These are phyloP conservation scores for Hibiscus syriacus DNA, from an alignment of 345 rosid species.

Conservation along the genomic window DNA sequence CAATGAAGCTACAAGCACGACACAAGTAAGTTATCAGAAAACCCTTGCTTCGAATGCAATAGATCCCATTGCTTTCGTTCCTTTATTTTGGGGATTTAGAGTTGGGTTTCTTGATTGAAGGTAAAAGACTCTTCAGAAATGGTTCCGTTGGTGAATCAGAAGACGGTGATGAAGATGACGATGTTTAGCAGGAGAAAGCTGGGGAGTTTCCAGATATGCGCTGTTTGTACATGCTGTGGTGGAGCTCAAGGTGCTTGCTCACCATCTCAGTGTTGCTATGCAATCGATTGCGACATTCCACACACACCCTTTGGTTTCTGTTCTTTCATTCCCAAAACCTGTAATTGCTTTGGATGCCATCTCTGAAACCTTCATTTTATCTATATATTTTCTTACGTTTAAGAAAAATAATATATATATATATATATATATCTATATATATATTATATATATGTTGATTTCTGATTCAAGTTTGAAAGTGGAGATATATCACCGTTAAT, in stretches of 20 bases:
- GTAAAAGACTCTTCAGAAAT: conserved; percentile 43
- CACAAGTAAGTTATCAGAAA: conserved; percentile 30
- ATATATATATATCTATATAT: too few species aligned
- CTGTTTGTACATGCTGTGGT: too few species aligned
- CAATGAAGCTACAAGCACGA: too few species aligned
- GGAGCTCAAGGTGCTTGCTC: conserved; percentile 74
- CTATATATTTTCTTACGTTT: not conserved
- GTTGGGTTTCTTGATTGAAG: conserved; percentile 24
- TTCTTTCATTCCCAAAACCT: too few species aligned
- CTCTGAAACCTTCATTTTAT: conserved; percentile 20
- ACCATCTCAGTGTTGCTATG: conserved; percentile 92
- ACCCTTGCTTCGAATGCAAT: not conserved
- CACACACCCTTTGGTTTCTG: conserved; percentile 93
- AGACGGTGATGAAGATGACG: conserved; percentile 45
- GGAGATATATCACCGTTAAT: too few species aligned
- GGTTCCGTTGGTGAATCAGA: conserved; percentile 46
- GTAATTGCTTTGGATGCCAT: conserved; percentile 96
- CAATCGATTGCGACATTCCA: conserved; percentile 96
- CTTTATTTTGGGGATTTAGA: conserved; percentile 18
- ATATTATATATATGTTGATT: too few species aligned
- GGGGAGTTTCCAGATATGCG: too few species aligned
- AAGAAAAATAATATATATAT: too few species aligned
- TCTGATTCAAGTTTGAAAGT: too few species aligned
- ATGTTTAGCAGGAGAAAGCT: too few species aligned
- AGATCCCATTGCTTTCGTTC: conserved; percentile 16